Conservation (phyloP, 176 grass and related monocot genomes). For the Carex kokanica region DNA sequence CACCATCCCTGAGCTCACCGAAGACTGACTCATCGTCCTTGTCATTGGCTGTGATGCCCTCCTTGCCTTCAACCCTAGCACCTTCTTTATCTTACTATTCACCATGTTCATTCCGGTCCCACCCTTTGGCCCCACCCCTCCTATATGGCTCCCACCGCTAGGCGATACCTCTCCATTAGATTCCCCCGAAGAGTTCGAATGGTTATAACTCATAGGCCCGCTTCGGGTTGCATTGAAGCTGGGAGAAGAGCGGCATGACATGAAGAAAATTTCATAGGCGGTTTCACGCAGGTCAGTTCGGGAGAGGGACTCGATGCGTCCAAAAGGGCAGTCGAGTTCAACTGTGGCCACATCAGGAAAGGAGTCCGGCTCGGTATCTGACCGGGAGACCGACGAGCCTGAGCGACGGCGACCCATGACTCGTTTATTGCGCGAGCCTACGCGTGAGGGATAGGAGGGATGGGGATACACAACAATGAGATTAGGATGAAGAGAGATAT, state of each 20-base stretch:
- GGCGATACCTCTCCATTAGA: constrained; percentile 35
- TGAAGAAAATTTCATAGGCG: constrained; percentile 92
- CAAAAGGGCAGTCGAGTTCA: constrained; percentile 63
- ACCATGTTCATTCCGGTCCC: constrained; percentile 59
- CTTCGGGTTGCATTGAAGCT: constrained; percentile 30
- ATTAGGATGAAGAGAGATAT: constrained; percentile 6
- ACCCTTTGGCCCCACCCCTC: constrained; percentile 40
- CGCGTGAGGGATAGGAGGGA: neutral
- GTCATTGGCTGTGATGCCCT: constrained; percentile 43
- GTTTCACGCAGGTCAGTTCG: constrained; percentile 60
- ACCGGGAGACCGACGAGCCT: constrained; percentile 42
- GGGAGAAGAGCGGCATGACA: constrained; percentile 65
- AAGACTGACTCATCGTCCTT: constrained; percentile 59
- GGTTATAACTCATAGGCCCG: constrained; percentile 26
- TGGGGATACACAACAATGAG: constrained; percentile 5
- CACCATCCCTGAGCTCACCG: constrained; percentile 15
- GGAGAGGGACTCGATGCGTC: constrained; percentile 42
- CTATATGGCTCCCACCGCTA: constrained; percentile 12
- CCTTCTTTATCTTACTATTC: constrained; percentile 66
- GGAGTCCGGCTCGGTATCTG: constrained; percentile 31
- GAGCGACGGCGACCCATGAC: constrained; percentile 39
- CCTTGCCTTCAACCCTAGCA: constrained; percentile 59
- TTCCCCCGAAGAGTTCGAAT: constrained; percentile 12
- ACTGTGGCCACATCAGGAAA: constrained; percentile 24
- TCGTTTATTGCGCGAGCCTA: constrained; percentile 14